These are phyloP conservation scores for Sporothrix inflata DNA, from an alignment of 2,329 filamentous ascomycete species.

Conservation along the genomic window DNA sequence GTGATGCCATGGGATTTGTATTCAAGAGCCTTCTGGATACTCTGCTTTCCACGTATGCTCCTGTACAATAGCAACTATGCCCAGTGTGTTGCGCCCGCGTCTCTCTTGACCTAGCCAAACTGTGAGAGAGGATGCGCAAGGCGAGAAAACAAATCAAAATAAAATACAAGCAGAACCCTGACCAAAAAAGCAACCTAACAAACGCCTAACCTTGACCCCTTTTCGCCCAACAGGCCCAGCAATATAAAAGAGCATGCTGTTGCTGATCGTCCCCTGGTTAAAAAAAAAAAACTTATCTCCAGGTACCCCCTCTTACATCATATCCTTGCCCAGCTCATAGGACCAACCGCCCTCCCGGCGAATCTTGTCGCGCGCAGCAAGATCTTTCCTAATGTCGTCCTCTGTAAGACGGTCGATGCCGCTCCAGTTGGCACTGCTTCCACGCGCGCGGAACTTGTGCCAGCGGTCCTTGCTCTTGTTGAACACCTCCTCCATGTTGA, in stretches of 20 bases:
- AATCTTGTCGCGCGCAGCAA: slow-evolving; percentile 77
- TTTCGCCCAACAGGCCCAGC: slow-evolving; percentile 13
- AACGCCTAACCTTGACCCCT: slow-evolving; percentile 10
- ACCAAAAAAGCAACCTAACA: neutral
- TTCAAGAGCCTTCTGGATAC: neutral
- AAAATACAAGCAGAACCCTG: slow-evolving; percentile 16
- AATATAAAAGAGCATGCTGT: too few species aligned
- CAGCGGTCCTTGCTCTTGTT: slow-evolving; percentile 82
- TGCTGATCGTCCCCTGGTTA: neutral
- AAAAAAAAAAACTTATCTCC: neutral
- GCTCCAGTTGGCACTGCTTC: slow-evolving; percentile 94
- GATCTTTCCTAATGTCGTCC: slow-evolving; percentile 81
- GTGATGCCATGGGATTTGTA: neutral
- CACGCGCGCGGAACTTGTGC: slow-evolving; percentile 86
- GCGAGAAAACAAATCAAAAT: neutral
- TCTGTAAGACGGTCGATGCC: slow-evolving; percentile 80
- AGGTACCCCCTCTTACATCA: slow-evolving; percentile 37
- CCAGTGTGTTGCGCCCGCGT: neutral
- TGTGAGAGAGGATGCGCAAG: neutral
- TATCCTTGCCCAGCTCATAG: slow-evolving; percentile 61
- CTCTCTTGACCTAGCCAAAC: slow-evolving; percentile 1
- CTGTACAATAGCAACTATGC: neutral
- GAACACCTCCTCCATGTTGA: slow-evolving; percentile 98
- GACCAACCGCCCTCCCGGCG: slow-evolving; percentile 84
- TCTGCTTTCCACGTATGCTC: neutral